Base-by-base conservation (phyloP, 805 yeast species). In the Kluyveromyces lactis region DNA sequence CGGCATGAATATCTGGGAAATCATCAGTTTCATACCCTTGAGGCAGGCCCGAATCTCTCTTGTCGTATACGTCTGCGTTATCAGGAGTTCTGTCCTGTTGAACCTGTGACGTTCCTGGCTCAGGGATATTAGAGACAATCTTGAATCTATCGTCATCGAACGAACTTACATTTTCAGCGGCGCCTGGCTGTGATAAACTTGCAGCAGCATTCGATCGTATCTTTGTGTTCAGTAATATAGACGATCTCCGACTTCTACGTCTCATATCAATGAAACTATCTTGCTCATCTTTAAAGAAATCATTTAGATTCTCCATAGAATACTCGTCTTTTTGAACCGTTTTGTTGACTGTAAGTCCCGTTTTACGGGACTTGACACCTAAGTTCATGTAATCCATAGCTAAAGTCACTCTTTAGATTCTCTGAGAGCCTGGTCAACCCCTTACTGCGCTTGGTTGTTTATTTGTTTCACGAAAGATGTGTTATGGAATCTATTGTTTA, bases 231-330 rank as follows among this genome's bases (percentile, higher is more conserved):
- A 48, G 44, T 6, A 48, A 41, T 21, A 49, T 11, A 4, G 57
- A 50, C 11, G 55, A 48, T 36, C 46, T 55, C 36, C 59, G 45
- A 31, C 47, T 46, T 36, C 49, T 35, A 33, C 52, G 13, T 28
- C 46, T 33, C 40, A 39, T 38, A 23, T 45, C 40, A 16, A 43
- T 43, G 29, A 31, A 38, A 21, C 44, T 41, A 12, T 51, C 52
- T 16, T 34, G 24, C 16, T 72, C 77, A 38, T 77, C 82, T 33
- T 67, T 68, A 39, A 80, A 81, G 55, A 80, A 81, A 41, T 79
- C 86, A 46, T 77, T 79, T 12, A 81, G 53, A 48, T 77, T 81
- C 49, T 81, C 89, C 74, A 81, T 72, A 19, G 80, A 75, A 49
- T 76, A 71, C 36, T 69, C 68, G 54, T 80, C 83, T 48, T 72